phyloP scores from a whole-genome alignment of 805 yeast genomes.

The Cyberlindnera meyerae region DNA sequence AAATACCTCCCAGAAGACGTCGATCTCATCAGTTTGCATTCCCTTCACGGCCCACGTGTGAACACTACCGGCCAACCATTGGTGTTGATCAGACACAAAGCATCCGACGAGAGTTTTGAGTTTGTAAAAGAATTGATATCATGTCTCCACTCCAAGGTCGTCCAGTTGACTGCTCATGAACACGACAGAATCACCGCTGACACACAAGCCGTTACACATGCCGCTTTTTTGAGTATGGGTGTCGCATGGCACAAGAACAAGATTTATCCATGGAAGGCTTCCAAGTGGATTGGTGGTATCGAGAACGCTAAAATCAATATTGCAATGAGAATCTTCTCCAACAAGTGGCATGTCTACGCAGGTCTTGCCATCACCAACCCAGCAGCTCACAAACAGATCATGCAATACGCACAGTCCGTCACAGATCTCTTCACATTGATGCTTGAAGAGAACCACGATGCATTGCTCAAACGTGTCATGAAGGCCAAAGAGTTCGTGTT shows the following conservation, averaged over 20 bases:
- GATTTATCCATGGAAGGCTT: conserved; percentile 88
- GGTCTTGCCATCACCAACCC: conserved; percentile 96
- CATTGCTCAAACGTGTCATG: conserved; percentile 51
- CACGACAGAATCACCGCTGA: conserved; percentile 97
- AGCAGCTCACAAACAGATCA: conserved; percentile 84
- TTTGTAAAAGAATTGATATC: conserved; percentile 62
- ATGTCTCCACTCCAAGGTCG: conserved; percentile 74
- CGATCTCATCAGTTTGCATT: conserved; percentile 82
- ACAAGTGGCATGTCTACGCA: conserved; percentile 98
- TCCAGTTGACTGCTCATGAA: conserved; percentile 73
- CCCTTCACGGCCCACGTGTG: conserved; percentile 92
- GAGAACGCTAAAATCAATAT: conserved; percentile 96
- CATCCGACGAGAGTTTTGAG: conserved; percentile 43
- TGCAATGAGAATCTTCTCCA: conserved; percentile 82
- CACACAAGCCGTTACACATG: conserved; percentile 97
- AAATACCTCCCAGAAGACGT: conserved; percentile 68
- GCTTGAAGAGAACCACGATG: conserved; percentile 61
- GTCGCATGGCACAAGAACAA: conserved; percentile 83
- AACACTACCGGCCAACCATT: conserved; percentile 89
- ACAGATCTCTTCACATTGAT: conserved; percentile 80
- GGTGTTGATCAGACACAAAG: conserved; percentile 76
- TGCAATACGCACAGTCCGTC: conserved; percentile 82
- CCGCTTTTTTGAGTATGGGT: conserved; percentile 96
- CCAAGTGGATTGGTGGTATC: conserved; percentile 86
- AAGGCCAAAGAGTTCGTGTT: conserved; percentile 75